phyloP scores from a whole-genome alignment of 2,329 filamentous ascomycete genomes.

The Thelonectria rubi region DNA sequence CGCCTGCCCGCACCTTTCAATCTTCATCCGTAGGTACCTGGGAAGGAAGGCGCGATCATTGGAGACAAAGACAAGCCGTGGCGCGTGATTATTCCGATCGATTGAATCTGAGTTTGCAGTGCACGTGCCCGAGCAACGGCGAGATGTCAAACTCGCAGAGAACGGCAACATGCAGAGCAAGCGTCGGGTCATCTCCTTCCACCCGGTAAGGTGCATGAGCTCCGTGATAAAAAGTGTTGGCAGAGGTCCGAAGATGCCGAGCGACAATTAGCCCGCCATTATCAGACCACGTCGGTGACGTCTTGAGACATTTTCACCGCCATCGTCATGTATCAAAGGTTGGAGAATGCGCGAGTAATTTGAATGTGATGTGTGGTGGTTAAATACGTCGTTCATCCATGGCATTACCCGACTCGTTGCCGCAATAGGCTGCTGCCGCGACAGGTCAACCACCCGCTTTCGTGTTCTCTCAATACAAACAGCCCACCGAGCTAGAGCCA shows the following conservation, averaged over 20 bases:
- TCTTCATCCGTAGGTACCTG: neutral
- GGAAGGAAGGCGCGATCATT: neutral
- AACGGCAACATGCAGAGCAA: neutral
- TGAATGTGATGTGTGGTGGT: neutral
- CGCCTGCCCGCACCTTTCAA: neutral
- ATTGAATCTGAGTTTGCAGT: neutral
- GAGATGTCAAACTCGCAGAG: slow-evolving; percentile 1
- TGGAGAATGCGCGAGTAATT: neutral
- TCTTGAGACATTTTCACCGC: too few species aligned
- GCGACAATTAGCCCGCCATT: neutral
- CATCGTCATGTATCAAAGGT: neutral
- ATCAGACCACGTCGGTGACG: too few species aligned
- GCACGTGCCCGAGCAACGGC: neutral
- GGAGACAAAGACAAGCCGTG: neutral
- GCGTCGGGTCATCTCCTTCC: neutral
- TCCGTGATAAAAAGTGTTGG: neutral
- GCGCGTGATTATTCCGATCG: neutral
- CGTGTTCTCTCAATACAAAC: neutral
- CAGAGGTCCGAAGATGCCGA: neutral
- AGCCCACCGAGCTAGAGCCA: neutral
- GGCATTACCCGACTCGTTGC: neutral
- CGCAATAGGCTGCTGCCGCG: neutral
- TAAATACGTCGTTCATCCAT: neutral
- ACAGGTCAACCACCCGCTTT: neutral
- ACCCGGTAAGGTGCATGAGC: neutral